A percentile compares a stretch with the other conserved stretches of the same genome.
These are phyloP conservation scores for Pestalotiopsis fici DNA, from an alignment of 2,329 filamentous ascomycete genomes.

Conservation along the genomic window DNA sequence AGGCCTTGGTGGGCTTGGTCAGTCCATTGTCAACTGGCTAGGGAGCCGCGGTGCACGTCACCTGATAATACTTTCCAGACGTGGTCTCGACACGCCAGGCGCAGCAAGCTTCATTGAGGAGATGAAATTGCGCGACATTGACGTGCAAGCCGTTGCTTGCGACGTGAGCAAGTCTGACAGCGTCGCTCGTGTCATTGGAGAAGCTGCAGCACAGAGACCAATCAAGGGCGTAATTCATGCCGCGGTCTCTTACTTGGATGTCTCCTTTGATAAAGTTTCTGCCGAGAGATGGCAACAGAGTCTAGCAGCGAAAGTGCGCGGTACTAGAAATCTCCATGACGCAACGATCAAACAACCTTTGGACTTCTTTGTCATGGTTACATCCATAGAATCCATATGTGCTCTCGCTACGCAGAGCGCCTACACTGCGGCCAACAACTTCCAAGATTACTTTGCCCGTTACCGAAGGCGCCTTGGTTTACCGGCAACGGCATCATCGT, in stretches of 20 bases:
- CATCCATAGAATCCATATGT: constrained; percentile 21
- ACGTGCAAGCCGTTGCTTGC: too few relatives aligned
- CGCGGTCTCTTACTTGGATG: constrained; percentile 31
- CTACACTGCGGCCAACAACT: constrained; percentile 34
- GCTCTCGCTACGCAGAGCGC: constrained; percentile 25
- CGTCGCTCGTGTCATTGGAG: constrained; percentile 18
- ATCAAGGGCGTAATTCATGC: constrained; percentile 21
- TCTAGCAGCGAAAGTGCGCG: constrained; percentile 27
- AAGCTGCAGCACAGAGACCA: constrained; percentile 1
- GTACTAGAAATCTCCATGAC: constrained; percentile 28
- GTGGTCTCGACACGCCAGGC: constrained; percentile 20
- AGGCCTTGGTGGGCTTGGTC: constrained; percentile 7
- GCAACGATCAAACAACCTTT: constrained; percentile 17
- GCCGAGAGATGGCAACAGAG: constrained; percentile 19
- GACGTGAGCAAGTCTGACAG: too few relatives aligned
- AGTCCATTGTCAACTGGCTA: constrained; percentile 2
- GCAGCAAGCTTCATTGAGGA: constrained; percentile 18
- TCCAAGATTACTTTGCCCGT: constrained; percentile 27
- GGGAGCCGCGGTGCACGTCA: constrained; percentile 3
- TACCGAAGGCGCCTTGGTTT: constrained; percentile 26
- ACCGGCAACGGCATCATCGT: constrained; percentile 29
- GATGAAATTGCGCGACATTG: too few relatives aligned
- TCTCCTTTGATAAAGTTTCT: constrained; percentile 16
- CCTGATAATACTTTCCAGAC: constrained; percentile 1
- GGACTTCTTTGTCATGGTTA: constrained; percentile 25